These are phyloP conservation scores for Piloderma croceum DNA, from an alignment of 768 basidiomycete genomes.

Conservation along the genomic window DNA sequence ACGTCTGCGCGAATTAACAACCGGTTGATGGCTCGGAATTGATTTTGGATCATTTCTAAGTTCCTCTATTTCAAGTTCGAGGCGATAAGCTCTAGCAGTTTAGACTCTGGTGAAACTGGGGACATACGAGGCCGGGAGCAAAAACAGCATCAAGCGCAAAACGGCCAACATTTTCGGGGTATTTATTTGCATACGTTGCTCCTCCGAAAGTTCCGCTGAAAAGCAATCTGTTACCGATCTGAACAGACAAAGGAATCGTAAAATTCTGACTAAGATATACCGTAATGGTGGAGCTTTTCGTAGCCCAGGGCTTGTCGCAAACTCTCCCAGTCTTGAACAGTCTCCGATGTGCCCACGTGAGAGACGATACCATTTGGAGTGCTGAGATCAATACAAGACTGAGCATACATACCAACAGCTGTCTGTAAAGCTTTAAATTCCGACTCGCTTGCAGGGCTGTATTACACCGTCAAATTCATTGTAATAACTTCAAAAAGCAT, in stretches of 20 bases:
- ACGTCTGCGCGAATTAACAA: constrained; percentile 15
- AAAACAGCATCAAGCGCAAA: constrained; percentile 15
- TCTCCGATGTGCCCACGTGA: constrained; percentile 13
- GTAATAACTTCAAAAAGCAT: too few relatives aligned
- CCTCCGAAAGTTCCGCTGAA: constrained; percentile 15
- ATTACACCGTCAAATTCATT: too few relatives aligned
- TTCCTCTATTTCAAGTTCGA: constrained; percentile 1
- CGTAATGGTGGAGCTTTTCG: constrained; percentile 7
- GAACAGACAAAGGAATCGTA: too few relatives aligned
- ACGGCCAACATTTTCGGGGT: constrained; percentile 10
- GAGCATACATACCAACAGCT: constrained; percentile 6
- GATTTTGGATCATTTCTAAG: constrained; percentile 7
- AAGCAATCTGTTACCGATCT: too few relatives aligned
- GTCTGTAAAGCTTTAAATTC: constrained; percentile 11
- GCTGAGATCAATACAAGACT: constrained; percentile 10
- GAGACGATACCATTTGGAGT: constrained; percentile 11
- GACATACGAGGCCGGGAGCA: constrained; percentile 14
- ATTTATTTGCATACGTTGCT: constrained; percentile 10
- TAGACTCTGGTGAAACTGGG: too few relatives aligned
- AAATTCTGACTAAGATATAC: constrained; percentile 16
- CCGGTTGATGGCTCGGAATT: constrained; percentile 12
- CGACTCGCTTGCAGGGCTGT: constrained; percentile 9
- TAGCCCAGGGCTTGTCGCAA: constrained; percentile 11
- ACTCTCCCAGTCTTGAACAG: constrained; percentile 15
- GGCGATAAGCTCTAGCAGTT: not conserved